Conservation (phyloP, 257 asterid genomes). For the Rhazya stricta region DNA sequence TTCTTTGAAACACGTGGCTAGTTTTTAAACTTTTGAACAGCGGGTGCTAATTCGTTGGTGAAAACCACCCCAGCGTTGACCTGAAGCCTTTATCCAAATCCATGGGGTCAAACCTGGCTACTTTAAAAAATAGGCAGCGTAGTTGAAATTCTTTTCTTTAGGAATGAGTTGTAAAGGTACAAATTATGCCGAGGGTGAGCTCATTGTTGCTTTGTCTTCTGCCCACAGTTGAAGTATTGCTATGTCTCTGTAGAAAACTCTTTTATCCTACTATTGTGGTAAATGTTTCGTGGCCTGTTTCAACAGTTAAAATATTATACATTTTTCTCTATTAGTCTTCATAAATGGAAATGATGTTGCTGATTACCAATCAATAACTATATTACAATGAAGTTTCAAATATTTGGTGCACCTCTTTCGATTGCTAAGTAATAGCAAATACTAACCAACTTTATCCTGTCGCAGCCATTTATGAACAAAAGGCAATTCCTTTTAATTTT, state of each 20-base stretch:
- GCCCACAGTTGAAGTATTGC: neutral
- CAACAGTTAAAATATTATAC: neutral
- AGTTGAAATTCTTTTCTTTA: neutral
- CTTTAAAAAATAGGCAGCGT: neutral
- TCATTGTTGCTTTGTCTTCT: neutral
- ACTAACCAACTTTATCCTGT: neutral
- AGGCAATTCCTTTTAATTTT: neutral
- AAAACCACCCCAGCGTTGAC: neutral
- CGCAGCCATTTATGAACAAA: neutral
- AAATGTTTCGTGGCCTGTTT: neutral
- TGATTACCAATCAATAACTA: neutral
- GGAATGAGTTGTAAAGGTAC: neutral
- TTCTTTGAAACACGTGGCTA: neutral
- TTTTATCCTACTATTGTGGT: neutral
- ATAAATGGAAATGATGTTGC: neutral
- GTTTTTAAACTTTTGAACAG: neutral
- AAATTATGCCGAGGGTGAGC: neutral
- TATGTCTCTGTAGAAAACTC: neutral
- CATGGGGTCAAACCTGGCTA: neutral
- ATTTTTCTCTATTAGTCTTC: neutral
- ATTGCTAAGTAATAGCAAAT: neutral
- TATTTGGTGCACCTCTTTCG: neutral
- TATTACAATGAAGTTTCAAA: neutral
- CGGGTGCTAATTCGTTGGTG: neutral
- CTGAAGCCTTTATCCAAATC: neutral